Conservation (phyloP, 768 basidiomycete genomes). For the Solioccasus polychromus region DNA sequence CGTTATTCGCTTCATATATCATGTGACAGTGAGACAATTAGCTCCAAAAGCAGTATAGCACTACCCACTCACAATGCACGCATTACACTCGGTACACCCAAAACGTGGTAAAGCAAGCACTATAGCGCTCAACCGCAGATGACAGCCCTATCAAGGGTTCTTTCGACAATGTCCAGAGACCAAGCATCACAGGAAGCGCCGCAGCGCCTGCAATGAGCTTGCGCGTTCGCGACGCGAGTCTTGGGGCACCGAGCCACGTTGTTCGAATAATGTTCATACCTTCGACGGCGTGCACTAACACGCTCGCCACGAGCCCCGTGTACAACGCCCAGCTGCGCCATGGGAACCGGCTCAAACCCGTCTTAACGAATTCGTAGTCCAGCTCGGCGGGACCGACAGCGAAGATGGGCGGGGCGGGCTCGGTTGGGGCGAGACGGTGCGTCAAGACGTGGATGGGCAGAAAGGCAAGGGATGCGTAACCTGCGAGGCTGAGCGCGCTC, state of each 20-base stretch:
- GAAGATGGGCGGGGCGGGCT: conserved; percentile 35
- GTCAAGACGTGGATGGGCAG: conserved; percentile 68
- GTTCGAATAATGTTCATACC: conserved; percentile 55
- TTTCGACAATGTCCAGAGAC: conserved; percentile 48
- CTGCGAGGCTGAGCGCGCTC: conserved; percentile 54
- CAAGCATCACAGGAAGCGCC: conserved; percentile 53
- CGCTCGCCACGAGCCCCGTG: conserved; percentile 52
- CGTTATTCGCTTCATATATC: background rate
- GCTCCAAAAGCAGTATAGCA: background rate
- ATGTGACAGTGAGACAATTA: background rate
- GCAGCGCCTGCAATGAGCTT: conserved; percentile 34
- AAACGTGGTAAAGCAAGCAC: conserved; percentile 45
- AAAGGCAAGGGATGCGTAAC: conserved; percentile 57
- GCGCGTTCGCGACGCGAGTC: conserved; percentile 19
- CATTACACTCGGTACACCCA: conserved; percentile 46
- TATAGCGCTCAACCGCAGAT: conserved; percentile 49
- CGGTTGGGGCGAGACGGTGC: conserved; percentile 58
- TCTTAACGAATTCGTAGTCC: conserved; percentile 82
- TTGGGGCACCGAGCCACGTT: conserved; percentile 34
- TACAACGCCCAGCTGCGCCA: conserved; percentile 62
- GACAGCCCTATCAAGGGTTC: conserved; percentile 60
- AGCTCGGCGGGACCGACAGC: conserved; percentile 71
- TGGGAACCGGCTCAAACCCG: conserved; percentile 62
- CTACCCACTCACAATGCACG: background rate
- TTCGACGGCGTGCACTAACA: conserved; percentile 59